phyloP scores from a whole-genome alignment of 371 early-diverging fungal species.

The Capillidium heterosporum region DNA sequence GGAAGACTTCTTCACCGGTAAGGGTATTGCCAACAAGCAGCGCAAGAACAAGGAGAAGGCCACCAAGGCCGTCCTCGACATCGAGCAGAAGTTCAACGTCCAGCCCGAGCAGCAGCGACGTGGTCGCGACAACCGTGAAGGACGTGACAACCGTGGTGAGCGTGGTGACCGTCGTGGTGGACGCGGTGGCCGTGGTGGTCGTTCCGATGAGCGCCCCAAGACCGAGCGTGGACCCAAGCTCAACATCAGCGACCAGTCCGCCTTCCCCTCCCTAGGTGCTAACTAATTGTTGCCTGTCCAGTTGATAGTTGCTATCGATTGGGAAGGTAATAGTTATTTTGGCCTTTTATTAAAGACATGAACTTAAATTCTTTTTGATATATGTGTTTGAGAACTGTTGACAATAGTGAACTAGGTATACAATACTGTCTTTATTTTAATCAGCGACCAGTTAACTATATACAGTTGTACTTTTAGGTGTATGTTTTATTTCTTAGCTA shows the following conservation, averaged over 20 bases:
- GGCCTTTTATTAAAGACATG: no score
- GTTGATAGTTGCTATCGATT: no score
- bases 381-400: no score
- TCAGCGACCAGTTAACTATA: no score
- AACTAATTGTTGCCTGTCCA: no score
- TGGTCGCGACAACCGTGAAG: conserved; percentile 13
- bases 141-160: conserved; percentile 14
- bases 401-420: no score
- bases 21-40: conserved; percentile 18
- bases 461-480: no score
- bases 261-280: conserved; percentile 59
- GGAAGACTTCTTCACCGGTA: conserved; percentile 35
- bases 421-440: no score
- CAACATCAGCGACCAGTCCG: conserved; percentile 46
- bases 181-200: conserved; percentile 15
- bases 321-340: no score
- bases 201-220: conserved; percentile 17
- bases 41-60: conserved; percentile 31
- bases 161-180: conserved; percentile 16
- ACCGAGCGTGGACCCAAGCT: conserved; percentile 24
- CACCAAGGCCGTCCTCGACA: conserved; percentile 35
- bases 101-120: conserved; percentile 18
- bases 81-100: conserved; percentile 30
- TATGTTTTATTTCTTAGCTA: no score
- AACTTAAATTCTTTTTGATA: no score